Evolutionary conservation across 2,329 filamentous ascomycete genomes (phyloP).

Genomic region (Setomelanomma holmii): DNA sequence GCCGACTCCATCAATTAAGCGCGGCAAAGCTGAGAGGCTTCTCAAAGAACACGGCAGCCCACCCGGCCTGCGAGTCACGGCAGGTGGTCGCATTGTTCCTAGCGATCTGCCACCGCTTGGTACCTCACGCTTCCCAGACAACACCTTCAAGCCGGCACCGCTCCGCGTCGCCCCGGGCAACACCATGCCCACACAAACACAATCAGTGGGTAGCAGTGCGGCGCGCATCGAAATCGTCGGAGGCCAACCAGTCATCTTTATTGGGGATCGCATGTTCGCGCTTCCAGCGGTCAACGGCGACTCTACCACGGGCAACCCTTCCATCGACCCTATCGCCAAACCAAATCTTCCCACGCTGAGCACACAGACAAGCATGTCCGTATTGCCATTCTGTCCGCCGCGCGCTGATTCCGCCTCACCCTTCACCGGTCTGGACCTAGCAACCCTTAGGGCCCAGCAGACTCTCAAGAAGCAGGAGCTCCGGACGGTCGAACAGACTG

Average conservation of each 20-base stretch:
- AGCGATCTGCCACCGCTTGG: constrained; percentile 49
- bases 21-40: constrained; percentile 57
- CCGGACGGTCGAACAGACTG: constrained; percentile 44
- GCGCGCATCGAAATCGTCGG: constrained; percentile 39
- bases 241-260: constrained; percentile 39
- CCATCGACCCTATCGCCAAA: constrained; percentile 11
- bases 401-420: constrained; percentile 29
- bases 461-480: constrained; percentile 43
- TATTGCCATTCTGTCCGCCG: constrained; percentile 15
- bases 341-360: constrained; percentile 16
- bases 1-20: constrained; percentile 59
- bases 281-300: constrained; percentile 35
- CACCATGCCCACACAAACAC: constrained; percentile 33
- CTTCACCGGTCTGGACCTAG: constrained; percentile 31
- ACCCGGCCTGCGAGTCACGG: constrained; percentile 59
- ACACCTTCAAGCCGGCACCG: constrained; percentile 34
- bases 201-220: constrained; percentile 25
- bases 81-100: constrained; percentile 61
- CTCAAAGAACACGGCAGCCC: constrained; percentile 61
- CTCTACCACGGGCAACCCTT: constrained; percentile 15
- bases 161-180: constrained; percentile 29
- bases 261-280: constrained; percentile 42
- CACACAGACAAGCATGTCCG: constrained; percentile 18
- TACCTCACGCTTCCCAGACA: constrained; percentile 40
- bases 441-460: constrained; percentile 37